phyloP scores from a whole-genome alignment of 306 rosid species.

The Arachis stenosperma region DNA sequence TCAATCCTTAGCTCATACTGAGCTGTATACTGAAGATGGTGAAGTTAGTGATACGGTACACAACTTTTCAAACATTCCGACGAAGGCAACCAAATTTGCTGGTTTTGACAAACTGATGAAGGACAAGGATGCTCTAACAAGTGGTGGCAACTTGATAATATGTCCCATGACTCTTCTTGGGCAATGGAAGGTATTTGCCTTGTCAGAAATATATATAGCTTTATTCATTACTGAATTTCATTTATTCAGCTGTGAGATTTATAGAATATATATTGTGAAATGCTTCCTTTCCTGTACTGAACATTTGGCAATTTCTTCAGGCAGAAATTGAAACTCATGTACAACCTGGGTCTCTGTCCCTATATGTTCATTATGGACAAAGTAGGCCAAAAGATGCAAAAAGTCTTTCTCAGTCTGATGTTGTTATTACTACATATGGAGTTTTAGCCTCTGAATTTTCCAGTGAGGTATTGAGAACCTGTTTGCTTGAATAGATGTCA shows the following conservation, averaged over 20 bases:
- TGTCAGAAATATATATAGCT: slow-evolving; percentile 23
- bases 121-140: slow-evolving; percentile 55
- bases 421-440: slow-evolving; percentile 91
- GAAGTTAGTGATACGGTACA: slow-evolving; percentile 47
- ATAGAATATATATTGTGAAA: slow-evolving; percentile 19
- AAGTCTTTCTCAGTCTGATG: slow-evolving; percentile 68
- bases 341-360: slow-evolving; percentile 71
- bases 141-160: slow-evolving; percentile 82
- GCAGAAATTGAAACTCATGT: slow-evolving; percentile 91
- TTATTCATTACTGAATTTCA: slow-evolving; percentile 32
- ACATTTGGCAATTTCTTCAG: slow-evolving; percentile 55
- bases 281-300: slow-evolving; percentile 35
- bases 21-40: slow-evolving; percentile 48
- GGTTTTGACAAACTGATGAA: slow-evolving; percentile 72
- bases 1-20: slow-evolving; percentile 48
- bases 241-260: slow-evolving; percentile 25
- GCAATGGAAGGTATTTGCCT: slow-evolving; percentile 85
- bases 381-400: slow-evolving; percentile 87
- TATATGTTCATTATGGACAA: slow-evolving; percentile 90
- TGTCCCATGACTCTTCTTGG: slow-evolving; percentile 95
- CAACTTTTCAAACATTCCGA: slow-evolving; percentile 46
- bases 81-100: slow-evolving; percentile 54
- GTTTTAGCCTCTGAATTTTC: slow-evolving; percentile 87
- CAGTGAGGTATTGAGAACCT: slow-evolving; percentile 64
- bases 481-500: slow-evolving; percentile 22